These are phyloP conservation scores for Cryptococcus jaspeensis DNA, from an alignment of 1,284 basidiomycete genomes.

Conservation along the genomic window DNA sequence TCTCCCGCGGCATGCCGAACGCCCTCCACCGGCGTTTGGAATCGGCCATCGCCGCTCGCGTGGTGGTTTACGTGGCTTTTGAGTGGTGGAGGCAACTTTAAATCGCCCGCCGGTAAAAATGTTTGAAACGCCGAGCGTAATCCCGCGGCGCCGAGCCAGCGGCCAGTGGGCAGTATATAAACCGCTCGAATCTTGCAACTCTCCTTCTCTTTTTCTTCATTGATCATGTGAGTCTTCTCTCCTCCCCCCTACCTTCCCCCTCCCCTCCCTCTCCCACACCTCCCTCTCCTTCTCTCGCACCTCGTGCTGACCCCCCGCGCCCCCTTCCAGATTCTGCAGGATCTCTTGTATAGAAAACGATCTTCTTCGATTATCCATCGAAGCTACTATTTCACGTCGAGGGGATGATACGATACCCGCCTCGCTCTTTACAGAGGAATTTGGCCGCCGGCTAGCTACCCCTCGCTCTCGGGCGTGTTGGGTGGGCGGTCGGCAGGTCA, in stretches of 20 bases:
- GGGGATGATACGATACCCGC: slow-evolving; percentile 50
- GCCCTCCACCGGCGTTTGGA: no score
- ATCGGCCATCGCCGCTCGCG: no score
- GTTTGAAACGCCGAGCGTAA: no score
- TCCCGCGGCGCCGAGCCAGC: no score
- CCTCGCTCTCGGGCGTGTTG: neutral
- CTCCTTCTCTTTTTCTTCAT: slow-evolving; percentile 19
- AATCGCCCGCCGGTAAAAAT: no score
- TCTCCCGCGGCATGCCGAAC: no score
- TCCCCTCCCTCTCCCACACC: neutral
- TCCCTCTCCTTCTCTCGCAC: slow-evolving; percentile 1
- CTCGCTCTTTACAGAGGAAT: slow-evolving; percentile 50
- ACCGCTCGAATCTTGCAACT: neutral
- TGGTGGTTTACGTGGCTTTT: no score
- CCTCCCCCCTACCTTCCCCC: slow-evolving; percentile 1
- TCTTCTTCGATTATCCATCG: slow-evolving; percentile 51
- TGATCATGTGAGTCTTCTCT: slow-evolving; percentile 19
- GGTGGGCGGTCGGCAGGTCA: slow-evolving; percentile 11
- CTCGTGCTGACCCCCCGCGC: no score
- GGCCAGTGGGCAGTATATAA: slow-evolving; percentile 5
- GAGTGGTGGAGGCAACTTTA: no score
- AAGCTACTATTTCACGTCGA: slow-evolving; percentile 53
- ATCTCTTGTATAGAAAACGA: slow-evolving; percentile 50
- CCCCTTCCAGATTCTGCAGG: slow-evolving; percentile 24
- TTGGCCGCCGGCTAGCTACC: slow-evolving; percentile 13